These are phyloP conservation scores for Aspergillus egyptiacus DNA, from an alignment of 495 filamentous ascomycete species.

Conservation along the genomic window DNA sequence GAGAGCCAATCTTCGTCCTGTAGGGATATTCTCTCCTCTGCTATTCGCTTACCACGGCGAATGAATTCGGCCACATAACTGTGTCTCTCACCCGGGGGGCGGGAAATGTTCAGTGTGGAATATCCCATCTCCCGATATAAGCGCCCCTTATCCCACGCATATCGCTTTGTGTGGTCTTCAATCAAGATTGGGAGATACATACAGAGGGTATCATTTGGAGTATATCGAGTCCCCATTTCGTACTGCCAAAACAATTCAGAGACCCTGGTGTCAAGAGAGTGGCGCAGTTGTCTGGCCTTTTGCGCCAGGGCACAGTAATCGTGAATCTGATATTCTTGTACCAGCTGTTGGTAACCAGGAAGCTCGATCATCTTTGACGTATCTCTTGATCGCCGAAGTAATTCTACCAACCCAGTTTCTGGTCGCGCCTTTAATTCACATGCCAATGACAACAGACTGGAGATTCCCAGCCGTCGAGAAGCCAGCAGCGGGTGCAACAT, in stretches of 20 bases:
- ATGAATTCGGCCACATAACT: conserved; percentile 41
- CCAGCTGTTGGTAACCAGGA: conserved; percentile 36
- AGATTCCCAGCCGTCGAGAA: conserved; percentile 33
- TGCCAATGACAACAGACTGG: conserved; percentile 29
- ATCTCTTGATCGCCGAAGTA: conserved; percentile 28
- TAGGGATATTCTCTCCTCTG: conserved; percentile 24
- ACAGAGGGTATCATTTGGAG: conserved; percentile 17
- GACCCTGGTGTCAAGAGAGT: conserved; percentile 29
- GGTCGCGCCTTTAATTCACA: conserved; percentile 28
- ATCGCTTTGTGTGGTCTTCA: conserved; percentile 53
- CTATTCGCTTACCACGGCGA: conserved; percentile 39
- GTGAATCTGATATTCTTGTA: conserved; percentile 36
- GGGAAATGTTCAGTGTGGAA: conserved; percentile 43
- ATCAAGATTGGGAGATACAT: conserved; percentile 56
- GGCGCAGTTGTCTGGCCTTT: neutral
- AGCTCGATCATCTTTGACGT: conserved; percentile 5
- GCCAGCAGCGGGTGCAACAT: conserved; percentile 33
- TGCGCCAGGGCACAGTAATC: neutral
- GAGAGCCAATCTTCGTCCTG: conserved; percentile 13
- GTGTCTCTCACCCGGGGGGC: conserved; percentile 15
- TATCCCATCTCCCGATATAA: conserved; percentile 53
- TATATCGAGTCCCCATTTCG: conserved; percentile 15
- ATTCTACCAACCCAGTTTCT: conserved; percentile 22
- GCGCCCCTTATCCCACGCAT: conserved; percentile 58
- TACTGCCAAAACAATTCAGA: conserved; percentile 36